Evolutionary conservation across 805 yeast species (phyloP).

Genomic region (Saccharomycopsis oosterbeekiorum): DNA sequence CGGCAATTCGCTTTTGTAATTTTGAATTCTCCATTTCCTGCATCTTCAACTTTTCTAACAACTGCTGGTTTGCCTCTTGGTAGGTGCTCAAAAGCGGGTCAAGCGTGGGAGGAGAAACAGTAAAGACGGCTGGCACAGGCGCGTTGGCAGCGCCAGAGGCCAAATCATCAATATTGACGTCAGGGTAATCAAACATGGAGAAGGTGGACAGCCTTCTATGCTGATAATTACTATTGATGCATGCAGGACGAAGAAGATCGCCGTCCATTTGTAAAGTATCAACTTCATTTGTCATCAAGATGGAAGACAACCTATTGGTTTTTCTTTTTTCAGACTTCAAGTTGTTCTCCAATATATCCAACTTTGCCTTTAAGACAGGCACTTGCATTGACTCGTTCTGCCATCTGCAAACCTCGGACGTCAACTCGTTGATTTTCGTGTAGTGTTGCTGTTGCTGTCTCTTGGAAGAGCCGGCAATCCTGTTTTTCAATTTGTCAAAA

Average conservation of each 20-base stretch:
- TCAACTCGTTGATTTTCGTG: conserved; percentile 6
- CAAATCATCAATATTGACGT: conserved; percentile 3
- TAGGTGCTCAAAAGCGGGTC: conserved; percentile 3
- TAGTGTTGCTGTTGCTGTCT: neutral
- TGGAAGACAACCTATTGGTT: neutral
- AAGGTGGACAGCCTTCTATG: conserved; percentile 5
- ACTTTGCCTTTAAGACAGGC: conserved; percentile 13
- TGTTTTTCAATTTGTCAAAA: conserved; percentile 5
- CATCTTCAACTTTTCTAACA: conserved; percentile 10
- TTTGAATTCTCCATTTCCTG: conserved; percentile 13
- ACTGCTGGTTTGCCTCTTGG: conserved; percentile 11
- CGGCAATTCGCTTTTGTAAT: neutral
- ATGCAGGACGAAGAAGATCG: neutral
- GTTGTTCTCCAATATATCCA: conserved; percentile 11
- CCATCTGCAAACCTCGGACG: conserved; percentile 7
- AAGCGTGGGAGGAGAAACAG: neutral
- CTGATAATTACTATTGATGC: neutral
- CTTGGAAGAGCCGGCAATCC: neutral
- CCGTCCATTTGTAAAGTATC: neutral
- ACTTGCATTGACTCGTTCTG: conserved; percentile 13
- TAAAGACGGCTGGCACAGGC: neutral
- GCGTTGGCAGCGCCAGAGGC: neutral
- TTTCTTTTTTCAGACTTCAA: conserved; percentile 4
- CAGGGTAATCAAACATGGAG: conserved; percentile 1
- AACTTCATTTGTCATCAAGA: neutral